Base-by-base conservation (phyloP, 1,139 yeast species). In the Pichia sp. region DNA sequence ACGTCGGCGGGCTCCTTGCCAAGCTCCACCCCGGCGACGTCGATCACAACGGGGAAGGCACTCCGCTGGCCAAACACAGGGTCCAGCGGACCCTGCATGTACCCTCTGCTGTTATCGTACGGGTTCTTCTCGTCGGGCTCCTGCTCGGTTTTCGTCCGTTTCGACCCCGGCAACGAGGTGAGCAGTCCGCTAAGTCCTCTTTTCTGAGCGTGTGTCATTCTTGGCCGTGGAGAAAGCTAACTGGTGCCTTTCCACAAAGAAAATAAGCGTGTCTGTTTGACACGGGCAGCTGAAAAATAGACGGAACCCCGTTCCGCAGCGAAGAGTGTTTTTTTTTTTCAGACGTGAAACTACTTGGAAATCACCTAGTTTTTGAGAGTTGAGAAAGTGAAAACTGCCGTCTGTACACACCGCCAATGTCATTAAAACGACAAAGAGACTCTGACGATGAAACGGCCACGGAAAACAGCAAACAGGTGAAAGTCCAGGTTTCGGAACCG, bases 31-130 rank as follows among this genome's bases (percentile, higher is more conserved):
- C 51, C 44, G 2, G 33, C 51, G 9, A 60, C 46, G 40, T 61
- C 62, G 10, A 66, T 55, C 6, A 54, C 54, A 5, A 72, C 57
- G 0, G 79, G 80, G 48, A 76, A 74, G 29, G 77, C 79, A 30
- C 73, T 57, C 20, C 76, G 59, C 61, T 76, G 79, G 4, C 79
- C 79, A 54, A 70, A 67, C 7, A 64, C 58, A 2, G 71, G 71
- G 57, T 76, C 78, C 29, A 75, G 16, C 0, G 73, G 73, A 0
- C 73, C 75, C 27, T 61, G 64, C 16, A 62, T 62, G 45, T 62
- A 57, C 5, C 55, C 59, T 12, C 46, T 43, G 7, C 29, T 38
- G 4, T 8, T 12, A 9, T 46, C 12, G 12, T 16, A 14, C 16
- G 14, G 33, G 9, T 43, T 33, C 10, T 17, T 14, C 17, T 41